Base-by-base conservation (phyloP, 768 basidiomycete species). In the Kwoniella shandongensis region DNA sequence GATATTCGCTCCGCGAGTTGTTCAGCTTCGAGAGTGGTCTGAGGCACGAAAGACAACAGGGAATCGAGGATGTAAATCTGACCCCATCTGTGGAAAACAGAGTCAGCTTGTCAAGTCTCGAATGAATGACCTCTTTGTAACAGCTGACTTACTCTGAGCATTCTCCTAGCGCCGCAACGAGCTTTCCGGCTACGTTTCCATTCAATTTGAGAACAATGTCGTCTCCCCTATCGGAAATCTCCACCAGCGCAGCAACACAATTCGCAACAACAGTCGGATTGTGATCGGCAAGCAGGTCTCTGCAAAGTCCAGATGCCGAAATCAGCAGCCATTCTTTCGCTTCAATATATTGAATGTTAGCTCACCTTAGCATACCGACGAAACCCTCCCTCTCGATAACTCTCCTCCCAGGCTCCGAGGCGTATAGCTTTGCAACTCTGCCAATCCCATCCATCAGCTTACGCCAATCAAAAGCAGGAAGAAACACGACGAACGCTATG, bases 241-340 rank as follows among this genome's bases (percentile, higher is more conserved):
- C 96, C n/a, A 89, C 88, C 49, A 99, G 80, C 2, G 92, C 89
- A 12, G 94, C 96, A 7, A 98, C 92, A 5, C 94, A 92, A 69
- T 98, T 98, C 3, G 96, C 88, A 3, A 99, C 90, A 2, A 99
- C 96, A 11, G 93, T 98, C 1, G 96, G 92, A 76, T 99, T 99
- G 57, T 82, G 76, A 76, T 99, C 96, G 42, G 92, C 82, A 80
- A 99, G 84, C 51, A 98, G 83, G 70, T 97, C 93, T 46, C 74
- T 75, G 39, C 3, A 13, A 18, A 6, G 12, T 22, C 27, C 35
- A 22, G 30, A 17, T 51, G 35, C 30, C 20, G 11, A 10, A 36
- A n/a, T 41, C 13, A 40, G 18, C 44, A n/a, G n/a, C n/a, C n/a
- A n/a, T n/a, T n/a, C n/a, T n/a, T n/a, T n/a, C n/a, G n/a, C n/a